phyloP scores from a whole-genome alignment of 202 grass and related monocot species.

The Saccharum hybrid region DNA sequence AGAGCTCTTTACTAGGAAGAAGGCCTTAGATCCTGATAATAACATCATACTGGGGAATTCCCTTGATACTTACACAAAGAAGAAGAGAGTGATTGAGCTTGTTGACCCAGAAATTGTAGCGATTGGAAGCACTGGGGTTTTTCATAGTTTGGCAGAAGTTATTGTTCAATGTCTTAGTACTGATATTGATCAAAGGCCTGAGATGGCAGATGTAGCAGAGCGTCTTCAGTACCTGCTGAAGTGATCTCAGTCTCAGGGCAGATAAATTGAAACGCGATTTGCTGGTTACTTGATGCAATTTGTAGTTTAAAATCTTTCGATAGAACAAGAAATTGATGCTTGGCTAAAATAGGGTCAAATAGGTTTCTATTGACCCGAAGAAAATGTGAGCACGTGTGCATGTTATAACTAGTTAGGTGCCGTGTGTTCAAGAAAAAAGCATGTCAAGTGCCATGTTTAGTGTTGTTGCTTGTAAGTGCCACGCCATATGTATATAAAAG shows the following conservation, averaged over 20 bases:
- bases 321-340: too few relatives aligned
- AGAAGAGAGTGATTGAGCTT: slow-evolving; percentile 5
- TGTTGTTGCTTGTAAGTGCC: neutral
- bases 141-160: neutral
- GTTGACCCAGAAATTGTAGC: slow-evolving; percentile 13
- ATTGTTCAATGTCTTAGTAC: neutral
- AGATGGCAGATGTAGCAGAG: slow-evolving; percentile 27
- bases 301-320: too few relatives aligned
- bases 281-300: too few relatives aligned
- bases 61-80: neutral
- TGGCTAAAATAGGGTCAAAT: too few relatives aligned
- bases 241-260: neutral
- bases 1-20: slow-evolving; percentile 28
- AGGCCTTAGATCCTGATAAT: neutral
- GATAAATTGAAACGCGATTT: neutral
- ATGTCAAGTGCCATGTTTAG: neutral
- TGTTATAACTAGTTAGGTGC: neutral
- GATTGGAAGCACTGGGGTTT: neutral
- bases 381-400: too few relatives aligned
- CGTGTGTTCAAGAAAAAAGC: neutral
- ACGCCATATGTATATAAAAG: neutral
- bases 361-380: too few relatives aligned
- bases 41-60: neutral
- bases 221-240: neutral
- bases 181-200: neutral